Evolutionary conservation across 1,284 basidiomycete genomes (phyloP), one percentile per base, ranked within the genome.

Genomic region (Cutaneotrichosporon spelunceum): DNA sequence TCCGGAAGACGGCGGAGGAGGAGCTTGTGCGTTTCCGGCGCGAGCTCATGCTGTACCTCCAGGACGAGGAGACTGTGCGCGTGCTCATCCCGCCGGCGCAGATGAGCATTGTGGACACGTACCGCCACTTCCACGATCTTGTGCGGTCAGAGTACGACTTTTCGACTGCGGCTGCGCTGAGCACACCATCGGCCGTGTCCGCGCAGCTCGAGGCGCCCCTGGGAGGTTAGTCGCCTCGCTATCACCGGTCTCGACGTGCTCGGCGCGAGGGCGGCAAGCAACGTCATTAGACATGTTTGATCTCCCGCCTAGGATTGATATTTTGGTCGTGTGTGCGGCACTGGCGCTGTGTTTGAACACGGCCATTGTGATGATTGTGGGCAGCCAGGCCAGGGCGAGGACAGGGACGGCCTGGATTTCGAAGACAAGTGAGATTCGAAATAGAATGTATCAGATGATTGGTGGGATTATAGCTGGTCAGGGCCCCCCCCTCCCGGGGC

Each of bases 11-110:
- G 0, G 84, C 65, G 11, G 60, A 54, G 47, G 79, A 82, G 3
- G 85, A 87, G 67, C 78, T 91, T n/a, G 82, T 82, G 27, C 76
- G 77, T 2, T 83, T 81, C 65, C 82, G 85, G 16, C 81, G 75
- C 7, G 81, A 84, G 53, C 76, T 93, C 67, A 81, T 83, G 71
- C 70, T 90, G 59, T 95, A 93, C 72, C 82, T 96, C 14, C 87
- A 88, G 66, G 89, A 92, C 66, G 83, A 85, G 66, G 83, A 88
- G 62, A 91, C 91, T 8, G 88, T 89, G 34, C 81, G 81, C 2
- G 87, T 94, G 4, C 79, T 95, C 54, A 76, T 93, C 21, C 85
- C 85, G 27, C 91, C 93, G 66, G 83, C 90, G 23, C 82, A 86
- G 71, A 78, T 87, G 52, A 83, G 85, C n/a, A 84, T 93, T 19